These are phyloP conservation scores for Acanthamoeba healyi DNA, from an alignment of 208 protist genomes.

Conservation along the genomic window DNA sequence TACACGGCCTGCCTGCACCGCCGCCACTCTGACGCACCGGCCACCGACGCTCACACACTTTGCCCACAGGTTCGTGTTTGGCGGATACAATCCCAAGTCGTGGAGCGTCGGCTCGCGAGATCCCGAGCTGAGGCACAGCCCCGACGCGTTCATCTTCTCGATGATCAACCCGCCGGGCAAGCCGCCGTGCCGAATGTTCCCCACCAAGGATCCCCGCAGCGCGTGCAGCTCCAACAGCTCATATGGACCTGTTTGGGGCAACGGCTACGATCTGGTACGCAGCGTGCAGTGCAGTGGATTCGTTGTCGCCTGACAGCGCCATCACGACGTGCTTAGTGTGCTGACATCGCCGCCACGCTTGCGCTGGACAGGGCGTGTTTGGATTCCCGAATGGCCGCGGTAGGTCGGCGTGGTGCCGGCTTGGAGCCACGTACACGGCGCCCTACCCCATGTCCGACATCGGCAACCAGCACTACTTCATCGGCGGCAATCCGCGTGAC, in stretches of 20 bases:
- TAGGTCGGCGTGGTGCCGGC: conserved; percentile 6
- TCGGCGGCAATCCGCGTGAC: conserved; percentile 8
- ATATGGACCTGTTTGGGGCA: conserved; percentile 4
- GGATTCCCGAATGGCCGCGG: neutral
- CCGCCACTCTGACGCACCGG: too few relatives aligned
- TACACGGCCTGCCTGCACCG: too few relatives aligned
- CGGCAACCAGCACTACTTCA: conserved; percentile 30
- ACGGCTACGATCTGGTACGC: conserved; percentile 28
- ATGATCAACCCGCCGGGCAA: neutral
- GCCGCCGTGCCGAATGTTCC: conserved; percentile 22
- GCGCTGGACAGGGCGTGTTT: neutral
- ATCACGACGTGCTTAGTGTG: too few relatives aligned
- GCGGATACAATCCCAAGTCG: conserved; percentile 1
- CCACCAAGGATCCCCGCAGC: conserved; percentile 29
- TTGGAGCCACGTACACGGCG: conserved; percentile 10
- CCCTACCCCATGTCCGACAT: neutral
- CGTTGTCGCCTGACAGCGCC: too few relatives aligned
- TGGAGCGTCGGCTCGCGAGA: neutral
- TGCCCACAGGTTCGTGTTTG: conserved; percentile 13
- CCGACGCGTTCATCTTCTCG: conserved; percentile 37
- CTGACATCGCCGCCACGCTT: neutral
- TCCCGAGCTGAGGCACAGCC: neutral
- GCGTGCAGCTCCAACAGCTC: conserved; percentile 12
- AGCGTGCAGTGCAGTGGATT: too few relatives aligned
- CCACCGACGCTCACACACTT: too few relatives aligned